Conservation (phyloP, 345 rosid genomes). For the Moricandia arvensis region DNA sequence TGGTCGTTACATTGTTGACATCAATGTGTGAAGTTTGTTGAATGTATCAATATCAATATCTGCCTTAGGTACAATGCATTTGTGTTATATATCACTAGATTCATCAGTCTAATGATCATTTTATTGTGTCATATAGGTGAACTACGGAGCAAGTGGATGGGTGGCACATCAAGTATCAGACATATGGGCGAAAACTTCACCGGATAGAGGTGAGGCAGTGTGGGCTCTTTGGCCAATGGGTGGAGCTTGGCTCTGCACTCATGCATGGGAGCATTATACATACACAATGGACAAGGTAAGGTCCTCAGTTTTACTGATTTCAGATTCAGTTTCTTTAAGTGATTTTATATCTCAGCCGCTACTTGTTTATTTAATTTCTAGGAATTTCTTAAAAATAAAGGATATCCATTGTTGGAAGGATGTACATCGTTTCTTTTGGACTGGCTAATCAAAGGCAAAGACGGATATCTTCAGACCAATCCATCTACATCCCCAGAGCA, state of each 20-base stretch:
- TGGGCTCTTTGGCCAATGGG: slow-evolving; percentile 99
- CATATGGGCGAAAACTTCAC: slow-evolving; percentile 93
- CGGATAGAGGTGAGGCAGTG: slow-evolving; percentile 62
- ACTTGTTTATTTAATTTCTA: slow-evolving; percentile 30
- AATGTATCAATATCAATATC: not conserved
- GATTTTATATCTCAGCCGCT: not conserved
- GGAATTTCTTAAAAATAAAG: slow-evolving; percentile 79
- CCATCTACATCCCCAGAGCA: slow-evolving; percentile 99
- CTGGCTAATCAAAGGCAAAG: slow-evolving; percentile 84
- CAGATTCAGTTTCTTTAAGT: not conserved
- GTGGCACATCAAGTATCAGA: slow-evolving; percentile 85
- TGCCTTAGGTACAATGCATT: not conserved
- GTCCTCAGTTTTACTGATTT: slow-evolving; percentile 8
- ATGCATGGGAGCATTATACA: slow-evolving; percentile 88
- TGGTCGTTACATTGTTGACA: not conserved
- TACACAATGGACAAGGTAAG: slow-evolving; percentile 81
- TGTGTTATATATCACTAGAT: not conserved
- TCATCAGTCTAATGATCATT: not conserved
- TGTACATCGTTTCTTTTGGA: slow-evolving; percentile 73
- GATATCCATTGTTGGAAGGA: slow-evolving; percentile 84
- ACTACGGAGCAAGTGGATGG: slow-evolving; percentile 87
- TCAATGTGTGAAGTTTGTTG: not conserved
- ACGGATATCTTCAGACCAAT: slow-evolving; percentile 77
- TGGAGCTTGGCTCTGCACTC: slow-evolving; percentile 97
- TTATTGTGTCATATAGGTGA: slow-evolving; percentile 58